Conservation (phyloP, 2,329 filamentous ascomycete genomes). For the Thermothelomyces thermophilus region DNA sequence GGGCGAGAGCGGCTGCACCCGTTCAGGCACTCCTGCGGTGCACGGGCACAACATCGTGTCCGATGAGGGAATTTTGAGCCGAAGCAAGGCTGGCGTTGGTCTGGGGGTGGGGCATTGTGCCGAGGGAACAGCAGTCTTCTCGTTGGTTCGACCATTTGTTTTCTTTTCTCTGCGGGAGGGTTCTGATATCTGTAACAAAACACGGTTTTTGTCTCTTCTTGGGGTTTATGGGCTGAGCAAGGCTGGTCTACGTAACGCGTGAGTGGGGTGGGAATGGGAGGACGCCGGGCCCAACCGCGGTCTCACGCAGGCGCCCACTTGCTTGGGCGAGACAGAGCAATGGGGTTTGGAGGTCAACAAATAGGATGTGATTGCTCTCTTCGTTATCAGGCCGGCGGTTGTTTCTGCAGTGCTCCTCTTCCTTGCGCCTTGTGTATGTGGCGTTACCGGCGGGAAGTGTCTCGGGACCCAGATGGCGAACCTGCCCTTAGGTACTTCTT, state of each 20-base stretch:
- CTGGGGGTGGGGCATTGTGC: neutral
- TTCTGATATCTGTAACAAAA: constrained; percentile 20
- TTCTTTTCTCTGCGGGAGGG: neutral
- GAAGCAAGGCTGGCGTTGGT: constrained; percentile 3
- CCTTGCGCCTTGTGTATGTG: too few relatives aligned
- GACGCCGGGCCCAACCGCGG: neutral
- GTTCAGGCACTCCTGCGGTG: neutral
- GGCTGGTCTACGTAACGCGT: neutral
- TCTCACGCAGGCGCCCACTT: neutral
- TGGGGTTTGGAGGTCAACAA: neutral
- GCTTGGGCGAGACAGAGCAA: neutral
- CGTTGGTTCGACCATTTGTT: neutral
- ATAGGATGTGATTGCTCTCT: neutral
- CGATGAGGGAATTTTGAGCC: neutral
- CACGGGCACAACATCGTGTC: neutral
- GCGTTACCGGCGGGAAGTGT: too few relatives aligned
- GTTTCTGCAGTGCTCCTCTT: neutral
- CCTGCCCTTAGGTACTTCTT: too few relatives aligned
- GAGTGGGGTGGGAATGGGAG: neutral
- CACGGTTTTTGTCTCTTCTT: constrained; percentile 4
- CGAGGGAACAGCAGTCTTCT: neutral
- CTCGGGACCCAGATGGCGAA: too few relatives aligned
- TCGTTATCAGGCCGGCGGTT: neutral
- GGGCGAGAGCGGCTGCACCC: neutral
- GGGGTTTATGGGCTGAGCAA: neutral